phyloP scores from a whole-genome alignment of 257 asterid genomes.

The Solanum paucissectum region DNA sequence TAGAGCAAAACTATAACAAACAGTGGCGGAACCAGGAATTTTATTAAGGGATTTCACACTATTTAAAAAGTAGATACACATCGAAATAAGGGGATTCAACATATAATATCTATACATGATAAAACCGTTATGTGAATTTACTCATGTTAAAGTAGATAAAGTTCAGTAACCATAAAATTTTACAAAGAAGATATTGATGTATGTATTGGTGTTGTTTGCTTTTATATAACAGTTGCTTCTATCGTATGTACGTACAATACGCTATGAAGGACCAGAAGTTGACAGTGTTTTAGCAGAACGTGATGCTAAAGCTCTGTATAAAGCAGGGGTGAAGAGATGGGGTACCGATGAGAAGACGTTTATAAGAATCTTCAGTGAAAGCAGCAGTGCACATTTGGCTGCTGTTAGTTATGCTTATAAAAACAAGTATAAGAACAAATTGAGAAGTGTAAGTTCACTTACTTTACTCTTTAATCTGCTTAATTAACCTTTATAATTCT shows the following conservation, averaged over 20 bases:
- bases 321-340: conserved; percentile 83
- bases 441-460: conserved; percentile 42
- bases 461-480: neutral
- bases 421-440: conserved; percentile 49
- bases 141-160: neutral
- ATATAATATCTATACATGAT: neutral
- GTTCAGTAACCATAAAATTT: neutral
- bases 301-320: conserved; percentile 79
- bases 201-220: neutral
- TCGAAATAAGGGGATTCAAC: neutral
- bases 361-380: conserved; percentile 54
- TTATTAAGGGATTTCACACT: neutral
- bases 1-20: neutral
- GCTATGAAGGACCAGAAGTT: conserved; percentile 91
- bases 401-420: conserved; percentile 58
- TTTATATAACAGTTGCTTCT: conserved; percentile 53
- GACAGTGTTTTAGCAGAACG: conserved; percentile 53
- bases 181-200: neutral
- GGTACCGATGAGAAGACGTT: conserved; percentile 89
- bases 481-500: neutral
- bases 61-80: neutral
- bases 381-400: conserved; percentile 70
- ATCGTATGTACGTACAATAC: conserved; percentile 31
- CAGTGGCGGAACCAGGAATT: neutral
- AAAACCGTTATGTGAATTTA: neutral